phyloP scores from a whole-genome alignment of 2,329 filamentous ascomycete genomes.

The Apiospora aurea region DNA sequence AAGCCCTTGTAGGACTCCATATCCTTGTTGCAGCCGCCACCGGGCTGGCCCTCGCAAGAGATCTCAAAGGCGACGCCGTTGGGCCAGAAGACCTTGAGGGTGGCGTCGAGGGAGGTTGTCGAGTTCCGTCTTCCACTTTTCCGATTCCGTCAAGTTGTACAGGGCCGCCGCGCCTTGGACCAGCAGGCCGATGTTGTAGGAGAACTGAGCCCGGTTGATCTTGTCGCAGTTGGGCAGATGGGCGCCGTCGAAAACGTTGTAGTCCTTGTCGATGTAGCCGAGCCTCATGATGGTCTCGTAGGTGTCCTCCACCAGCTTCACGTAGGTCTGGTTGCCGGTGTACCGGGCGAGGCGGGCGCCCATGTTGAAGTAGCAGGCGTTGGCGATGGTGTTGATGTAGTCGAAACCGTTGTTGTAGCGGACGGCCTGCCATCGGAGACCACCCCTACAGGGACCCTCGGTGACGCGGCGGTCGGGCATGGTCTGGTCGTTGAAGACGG shows the following conservation, averaged over 20 bases:
- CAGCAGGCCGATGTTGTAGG: conserved; percentile 70
- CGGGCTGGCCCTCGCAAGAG: conserved; percentile 64
- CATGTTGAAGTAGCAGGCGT: conserved; percentile 69
- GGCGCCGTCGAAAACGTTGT: conserved; percentile 70
- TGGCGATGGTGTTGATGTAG: conserved; percentile 75
- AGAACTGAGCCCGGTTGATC: conserved; percentile 69
- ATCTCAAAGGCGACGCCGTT: conserved; percentile 69
- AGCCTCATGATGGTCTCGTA: conserved; percentile 67
- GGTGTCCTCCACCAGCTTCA: conserved; percentile 64
- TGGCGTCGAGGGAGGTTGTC: conserved; percentile 60
- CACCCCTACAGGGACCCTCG: conserved; percentile 67
- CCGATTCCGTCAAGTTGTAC: conserved; percentile 68
- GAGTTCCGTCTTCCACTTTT: conserved; percentile 62
- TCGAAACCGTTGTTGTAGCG: conserved; percentile 76
- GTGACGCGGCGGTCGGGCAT: conserved; percentile 65
- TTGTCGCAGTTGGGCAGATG: conserved; percentile 66
- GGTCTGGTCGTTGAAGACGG: conserved; percentile 71
- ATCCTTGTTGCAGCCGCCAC: conserved; percentile 69
- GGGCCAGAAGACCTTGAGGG: conserved; percentile 60
- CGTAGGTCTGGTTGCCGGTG: conserved; percentile 71
- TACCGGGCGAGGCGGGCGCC: conserved; percentile 75
- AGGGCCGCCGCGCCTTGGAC: conserved; percentile 71
- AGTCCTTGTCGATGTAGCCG: conserved; percentile 66
- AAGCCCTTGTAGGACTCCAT: conserved; percentile 78
- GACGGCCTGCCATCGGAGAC: conserved; percentile 80